Percentiles rank a stretch among this genome's conserved stretches.
Conservation (phyloP, 2,329 filamentous ascomycete genomes). For the Samsoniella hepiali region DNA sequence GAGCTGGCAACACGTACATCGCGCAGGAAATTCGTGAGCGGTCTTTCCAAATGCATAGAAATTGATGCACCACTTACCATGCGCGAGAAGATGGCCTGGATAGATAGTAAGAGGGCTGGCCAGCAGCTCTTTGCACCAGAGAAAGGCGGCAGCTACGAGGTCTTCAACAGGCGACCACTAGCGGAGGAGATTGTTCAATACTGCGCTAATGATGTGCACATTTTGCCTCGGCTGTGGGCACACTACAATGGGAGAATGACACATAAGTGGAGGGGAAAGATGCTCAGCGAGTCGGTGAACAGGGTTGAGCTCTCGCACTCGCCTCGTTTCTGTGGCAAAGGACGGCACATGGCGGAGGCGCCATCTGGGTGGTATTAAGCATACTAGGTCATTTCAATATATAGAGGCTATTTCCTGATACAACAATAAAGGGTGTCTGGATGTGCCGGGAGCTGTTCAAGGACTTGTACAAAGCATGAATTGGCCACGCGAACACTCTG, state of each 20-base stretch:
- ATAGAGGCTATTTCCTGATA: not conserved
- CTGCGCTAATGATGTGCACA: slow-evolving; percentile 44
- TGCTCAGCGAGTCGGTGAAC: slow-evolving; percentile 26
- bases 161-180: slow-evolving; percentile 48
- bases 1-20: slow-evolving; percentile 39
- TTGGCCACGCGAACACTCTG: not conserved
- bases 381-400: too few relatives aligned
- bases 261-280: slow-evolving; percentile 24
- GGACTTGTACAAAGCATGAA: not conserved
- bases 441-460: not conserved
- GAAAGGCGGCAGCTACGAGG: slow-evolving; percentile 41
- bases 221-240: slow-evolving; percentile 36
- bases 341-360: slow-evolving; percentile 30
- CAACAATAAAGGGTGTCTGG: not conserved
- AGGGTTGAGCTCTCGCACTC: slow-evolving; percentile 32
- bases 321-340: slow-evolving; percentile 25
- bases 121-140: slow-evolving; percentile 38
- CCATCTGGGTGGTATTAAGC: slow-evolving; percentile 20
- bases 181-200: slow-evolving; percentile 38
- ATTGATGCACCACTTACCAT: slow-evolving; percentile 23
- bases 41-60: slow-evolving; percentile 32
- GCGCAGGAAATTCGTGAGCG: slow-evolving; percentile 22
- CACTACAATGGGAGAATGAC: slow-evolving; percentile 27
- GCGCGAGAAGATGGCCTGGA: slow-evolving; percentile 27
- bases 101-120: slow-evolving; percentile 36